Percentiles rank a stretch among this genome's conserved stretches.
Evolutionary conservation across 768 basidiomycete genomes (phyloP).

Genomic region (Boletus reticuloceps): DNA sequence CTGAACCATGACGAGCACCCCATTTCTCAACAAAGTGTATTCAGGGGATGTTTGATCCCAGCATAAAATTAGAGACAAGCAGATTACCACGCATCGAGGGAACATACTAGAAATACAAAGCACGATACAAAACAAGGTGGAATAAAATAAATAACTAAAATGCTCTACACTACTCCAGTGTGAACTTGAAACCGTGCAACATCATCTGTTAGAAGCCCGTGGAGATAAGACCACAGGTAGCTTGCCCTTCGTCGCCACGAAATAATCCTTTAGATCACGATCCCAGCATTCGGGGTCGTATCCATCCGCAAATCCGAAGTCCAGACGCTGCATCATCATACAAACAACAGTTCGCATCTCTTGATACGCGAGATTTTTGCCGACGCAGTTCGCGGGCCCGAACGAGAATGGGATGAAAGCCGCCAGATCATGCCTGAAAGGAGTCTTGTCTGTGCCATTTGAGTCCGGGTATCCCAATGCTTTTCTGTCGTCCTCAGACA

Average conservation of each 20-base stretch:
- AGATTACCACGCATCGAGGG: conserved; percentile 9
- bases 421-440: conserved; percentile 33
- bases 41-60: background rate
- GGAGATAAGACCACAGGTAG: conserved; percentile 36
- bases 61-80: conserved; percentile 1
- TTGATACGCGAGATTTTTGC: conserved; percentile 41
- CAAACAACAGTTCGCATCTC: conserved; percentile 42
- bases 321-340: conserved; percentile 38
- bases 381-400: conserved; percentile 45
- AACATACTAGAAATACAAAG: conserved; percentile 16
- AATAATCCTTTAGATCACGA: conserved; percentile 36
- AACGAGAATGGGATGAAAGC: conserved; percentile 47
- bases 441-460: conserved; percentile 22
- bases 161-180: conserved; percentile 25
- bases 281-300: conserved; percentile 35
- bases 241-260: conserved; percentile 35
- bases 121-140: conserved; percentile 1
- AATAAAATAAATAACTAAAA: conserved; percentile 20
- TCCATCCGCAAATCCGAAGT: conserved; percentile 39
- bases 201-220: conserved; percentile 23
- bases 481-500: conserved; percentile 28
- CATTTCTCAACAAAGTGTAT: conserved; percentile 6
- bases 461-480: conserved; percentile 25
- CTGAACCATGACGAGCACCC: background rate
- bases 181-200: conserved; percentile 10